phyloP scores from a whole-genome alignment of 441 rosid species.

The Manihot esculenta region DNA sequence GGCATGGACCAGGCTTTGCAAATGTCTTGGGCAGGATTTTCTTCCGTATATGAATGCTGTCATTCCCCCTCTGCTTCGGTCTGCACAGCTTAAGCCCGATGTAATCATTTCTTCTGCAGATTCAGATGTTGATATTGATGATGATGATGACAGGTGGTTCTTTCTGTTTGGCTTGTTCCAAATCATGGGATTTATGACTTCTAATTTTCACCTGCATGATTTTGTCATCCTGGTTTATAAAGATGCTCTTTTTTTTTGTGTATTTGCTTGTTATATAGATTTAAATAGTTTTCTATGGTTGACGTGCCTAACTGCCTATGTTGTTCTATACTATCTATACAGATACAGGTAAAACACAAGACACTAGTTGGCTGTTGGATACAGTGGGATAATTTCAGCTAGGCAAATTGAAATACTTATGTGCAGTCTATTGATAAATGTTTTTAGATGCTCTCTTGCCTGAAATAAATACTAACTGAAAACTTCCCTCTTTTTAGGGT shows the following conservation, averaged over 20 bases:
- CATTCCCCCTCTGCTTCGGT: slow-evolving; percentile 91
- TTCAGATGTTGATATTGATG: slow-evolving; percentile 80
- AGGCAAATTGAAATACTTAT: slow-evolving; percentile 1
- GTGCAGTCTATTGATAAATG: not conserved
- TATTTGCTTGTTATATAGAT: not conserved
- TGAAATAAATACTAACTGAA: no score
- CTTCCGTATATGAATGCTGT: slow-evolving; percentile 93
- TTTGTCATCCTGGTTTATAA: not conserved
- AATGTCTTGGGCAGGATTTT: slow-evolving; percentile 92
- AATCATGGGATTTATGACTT: not conserved
- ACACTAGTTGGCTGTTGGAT: not conserved
- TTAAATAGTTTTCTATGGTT: not conserved
- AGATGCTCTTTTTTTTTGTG: not conserved
- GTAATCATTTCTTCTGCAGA: slow-evolving; percentile 92
- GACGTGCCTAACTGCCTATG: not conserved
- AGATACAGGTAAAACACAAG: not conserved
- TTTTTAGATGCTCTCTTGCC: not conserved
- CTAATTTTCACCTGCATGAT: not conserved
- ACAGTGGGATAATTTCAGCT: slow-evolving; percentile 1
- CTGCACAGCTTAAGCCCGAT: slow-evolving; percentile 96
- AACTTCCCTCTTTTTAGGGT: no score
- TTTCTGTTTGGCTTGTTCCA: not conserved
- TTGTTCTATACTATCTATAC: not conserved
- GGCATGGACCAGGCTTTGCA: slow-evolving; percentile 99
- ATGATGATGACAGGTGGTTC: slow-evolving; percentile 74